Percentiles rank a stretch among this genome's conserved stretches.
Evolutionary conservation across 768 basidiomycete species (phyloP).

Genomic region (Mycena chlorophos): DNA sequence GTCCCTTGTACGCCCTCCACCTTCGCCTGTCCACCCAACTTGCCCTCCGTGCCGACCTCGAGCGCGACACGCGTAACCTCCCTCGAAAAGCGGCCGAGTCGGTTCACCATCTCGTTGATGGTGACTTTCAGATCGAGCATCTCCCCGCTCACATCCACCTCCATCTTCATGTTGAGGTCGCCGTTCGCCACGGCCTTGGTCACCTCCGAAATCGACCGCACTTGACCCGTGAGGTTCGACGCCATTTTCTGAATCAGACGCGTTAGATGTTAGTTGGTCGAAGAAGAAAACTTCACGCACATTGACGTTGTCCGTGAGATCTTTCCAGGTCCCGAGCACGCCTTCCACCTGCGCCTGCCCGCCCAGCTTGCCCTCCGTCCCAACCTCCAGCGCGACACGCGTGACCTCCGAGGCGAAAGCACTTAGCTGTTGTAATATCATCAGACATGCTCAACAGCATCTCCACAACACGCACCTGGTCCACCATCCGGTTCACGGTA

Average conservation of each 20-base stretch:
- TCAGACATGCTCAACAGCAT: background rate
- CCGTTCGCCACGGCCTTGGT: slow-evolving; percentile 78
- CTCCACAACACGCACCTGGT: slow-evolving; percentile 13
- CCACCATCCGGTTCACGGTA: slow-evolving; percentile 54
- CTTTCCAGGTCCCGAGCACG: slow-evolving; percentile 1
- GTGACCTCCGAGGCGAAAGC: slow-evolving; percentile 20
- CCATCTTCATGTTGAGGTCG: slow-evolving; percentile 70
- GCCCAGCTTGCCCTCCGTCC: slow-evolving; percentile 13
- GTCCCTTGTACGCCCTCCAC: slow-evolving; percentile 1
- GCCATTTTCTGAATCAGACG: slow-evolving; percentile 66
- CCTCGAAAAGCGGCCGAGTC: slow-evolving; percentile 1
- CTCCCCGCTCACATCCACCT: slow-evolving; percentile 84
- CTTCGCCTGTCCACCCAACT: background rate
- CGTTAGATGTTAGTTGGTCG: background rate
- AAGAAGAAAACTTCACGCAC: background rate
- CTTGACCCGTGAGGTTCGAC: slow-evolving; percentile 52
- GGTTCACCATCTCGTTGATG: slow-evolving; percentile 10
- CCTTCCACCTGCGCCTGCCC: slow-evolving; percentile 5
- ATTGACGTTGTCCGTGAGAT: slow-evolving; percentile 7
- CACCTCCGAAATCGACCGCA: slow-evolving; percentile 77
- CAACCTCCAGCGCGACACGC: slow-evolving; percentile 19
- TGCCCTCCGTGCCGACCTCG: background rate
- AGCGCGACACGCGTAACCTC: slow-evolving; percentile 8
- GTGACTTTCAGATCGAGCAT: slow-evolving; percentile 67
- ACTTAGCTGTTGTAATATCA: background rate